Base-by-base conservation (phyloP, 495 filamentous ascomycete genomes). In the Podospora fimiseda region DNA sequence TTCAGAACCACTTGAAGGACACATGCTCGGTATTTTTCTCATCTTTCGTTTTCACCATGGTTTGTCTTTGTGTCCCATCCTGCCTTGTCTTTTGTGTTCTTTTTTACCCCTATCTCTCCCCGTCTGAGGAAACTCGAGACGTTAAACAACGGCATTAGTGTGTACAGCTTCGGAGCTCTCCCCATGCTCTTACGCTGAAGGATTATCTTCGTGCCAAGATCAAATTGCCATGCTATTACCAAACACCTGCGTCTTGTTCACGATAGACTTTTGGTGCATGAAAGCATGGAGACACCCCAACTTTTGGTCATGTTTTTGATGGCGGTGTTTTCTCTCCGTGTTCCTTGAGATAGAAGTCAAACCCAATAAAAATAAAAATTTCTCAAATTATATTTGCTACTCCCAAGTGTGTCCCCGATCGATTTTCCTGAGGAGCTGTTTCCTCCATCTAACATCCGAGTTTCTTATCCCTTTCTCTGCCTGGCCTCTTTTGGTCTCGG, bases 1-100 rank as follows among this genome's bases (percentile, higher is more conserved):
- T 61, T 55, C 60, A 60, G 62, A 52, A 43, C 63, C 27, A 33
- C 27, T 11, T 33, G 27, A 33, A 5, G 27, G 27, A 33, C 27
- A 33, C 5, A 33, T 33, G 6, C 27, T 33, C 27, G 27, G 5
- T 33, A 6, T 6, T 33, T 11, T 33, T 11, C 27, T 33, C 27
- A 33, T 33, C 27, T 33, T 33, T 11, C 11, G 6, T 33, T 33
- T 33, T 33, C 27, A 33, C 27, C 27, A n/a, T n/a, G n/a, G n/a
- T n/a, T 33, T 11, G 27, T 33, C 27, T 6, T 33, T 33, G 5
- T 33, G 27, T 33, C 27, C n/a, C n/a, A n/a, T n/a, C n/a, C n/a
- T n/a, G n/a, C n/a, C n/a, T n/a, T n/a, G n/a, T n/a, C n/a, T n/a
- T n/a, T n/a, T n/a, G n/a, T n/a, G n/a, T n/a, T n/a, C n/a, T n/a